Evolutionary conservation across 1,139 yeast species (phyloP).

Genomic region (Debaryomyces psychrophilus): DNA sequence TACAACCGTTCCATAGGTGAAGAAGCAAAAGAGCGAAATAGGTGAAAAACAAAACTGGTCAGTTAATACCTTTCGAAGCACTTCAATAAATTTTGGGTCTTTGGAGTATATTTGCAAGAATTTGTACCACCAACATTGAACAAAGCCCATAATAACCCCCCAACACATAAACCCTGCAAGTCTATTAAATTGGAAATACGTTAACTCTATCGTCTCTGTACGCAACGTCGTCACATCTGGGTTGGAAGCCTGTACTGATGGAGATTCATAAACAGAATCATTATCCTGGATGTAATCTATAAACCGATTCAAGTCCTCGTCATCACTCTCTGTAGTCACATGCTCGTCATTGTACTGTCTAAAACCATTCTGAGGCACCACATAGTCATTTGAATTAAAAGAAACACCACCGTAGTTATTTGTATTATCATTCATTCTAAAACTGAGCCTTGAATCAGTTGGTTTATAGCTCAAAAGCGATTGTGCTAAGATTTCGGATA

Average conservation of each 20-base stretch:
- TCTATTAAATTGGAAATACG: slow-evolving; percentile 66
- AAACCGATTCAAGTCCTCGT: slow-evolving; percentile 37
- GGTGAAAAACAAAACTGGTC: slow-evolving; percentile 94
- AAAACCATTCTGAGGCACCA: not conserved
- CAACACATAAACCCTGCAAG: slow-evolving; percentile 82
- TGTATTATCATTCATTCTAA: slow-evolving; percentile 22
- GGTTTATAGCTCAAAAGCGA: slow-evolving; percentile 48
- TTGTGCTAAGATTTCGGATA: slow-evolving; percentile 91
- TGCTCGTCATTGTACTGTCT: slow-evolving; percentile 14
- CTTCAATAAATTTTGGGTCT: slow-evolving; percentile 82
- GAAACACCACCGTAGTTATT: slow-evolving; percentile 10
- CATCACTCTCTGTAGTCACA: slow-evolving; percentile 24
- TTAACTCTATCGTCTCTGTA: slow-evolving; percentile 21
- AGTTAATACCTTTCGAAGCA: slow-evolving; percentile 80
- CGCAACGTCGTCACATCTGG: slow-evolving; percentile 2
- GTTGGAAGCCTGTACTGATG: slow-evolving; percentile 3
- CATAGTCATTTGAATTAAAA: slow-evolving; percentile 10
- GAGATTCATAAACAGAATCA: slow-evolving; percentile 16
- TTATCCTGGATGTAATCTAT: slow-evolving; percentile 43
- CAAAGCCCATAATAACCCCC: slow-evolving; percentile 83
- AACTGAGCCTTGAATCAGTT: slow-evolving; percentile 26
- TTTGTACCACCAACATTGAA: slow-evolving; percentile 88
- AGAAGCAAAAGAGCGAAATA: slow-evolving; percentile 74
- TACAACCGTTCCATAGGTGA: slow-evolving; percentile 80
- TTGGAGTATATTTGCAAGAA: slow-evolving; percentile 79